Percentiles rank a stretch among this genome's conserved stretches.
These are phyloP conservation scores for Alternaria sp. DNA, from an alignment of 2,329 filamentous ascomycete species.

Conservation along the genomic window DNA sequence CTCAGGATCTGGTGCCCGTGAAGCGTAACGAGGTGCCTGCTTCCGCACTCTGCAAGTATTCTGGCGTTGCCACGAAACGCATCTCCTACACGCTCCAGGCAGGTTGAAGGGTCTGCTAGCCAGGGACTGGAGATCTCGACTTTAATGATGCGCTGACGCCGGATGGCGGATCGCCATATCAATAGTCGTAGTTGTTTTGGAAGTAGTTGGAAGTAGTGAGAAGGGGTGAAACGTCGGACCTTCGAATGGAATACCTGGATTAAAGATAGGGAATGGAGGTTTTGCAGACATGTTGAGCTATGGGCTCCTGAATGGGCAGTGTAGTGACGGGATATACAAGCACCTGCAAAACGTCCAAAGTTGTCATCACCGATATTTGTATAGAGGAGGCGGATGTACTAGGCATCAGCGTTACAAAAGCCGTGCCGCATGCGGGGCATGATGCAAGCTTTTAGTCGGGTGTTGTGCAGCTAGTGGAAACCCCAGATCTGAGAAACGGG, in stretches of 20 bases:
- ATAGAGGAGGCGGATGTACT: not conserved
- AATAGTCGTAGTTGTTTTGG: too few relatives aligned
- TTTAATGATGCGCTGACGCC: too few relatives aligned
- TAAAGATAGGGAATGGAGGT: not conserved
- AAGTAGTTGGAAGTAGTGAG: too few relatives aligned
- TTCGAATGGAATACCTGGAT: not conserved
- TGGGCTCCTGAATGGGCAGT: not conserved
- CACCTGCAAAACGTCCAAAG: not conserved
- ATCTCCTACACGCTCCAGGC: too few relatives aligned
- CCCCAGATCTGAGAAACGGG: not conserved
- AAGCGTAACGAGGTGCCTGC: too few relatives aligned
- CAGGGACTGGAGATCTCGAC: too few relatives aligned
- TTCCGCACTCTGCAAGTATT: too few relatives aligned
- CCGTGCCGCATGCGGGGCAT: not conserved
- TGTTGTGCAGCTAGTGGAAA: not conserved
- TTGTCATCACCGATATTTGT: not conserved
- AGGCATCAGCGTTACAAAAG: not conserved
- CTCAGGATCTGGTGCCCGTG: too few relatives aligned
- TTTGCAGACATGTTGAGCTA: not conserved
- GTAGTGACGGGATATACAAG: not conserved
- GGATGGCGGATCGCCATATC: too few relatives aligned
- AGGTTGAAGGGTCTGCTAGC: too few relatives aligned
- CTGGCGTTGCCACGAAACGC: too few relatives aligned
- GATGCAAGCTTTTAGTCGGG: not conserved
- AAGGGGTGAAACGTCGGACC: too few relatives aligned